phyloP scores from a whole-genome alignment of 345 rosid genomes.

The Physaria fendleri region DNA sequence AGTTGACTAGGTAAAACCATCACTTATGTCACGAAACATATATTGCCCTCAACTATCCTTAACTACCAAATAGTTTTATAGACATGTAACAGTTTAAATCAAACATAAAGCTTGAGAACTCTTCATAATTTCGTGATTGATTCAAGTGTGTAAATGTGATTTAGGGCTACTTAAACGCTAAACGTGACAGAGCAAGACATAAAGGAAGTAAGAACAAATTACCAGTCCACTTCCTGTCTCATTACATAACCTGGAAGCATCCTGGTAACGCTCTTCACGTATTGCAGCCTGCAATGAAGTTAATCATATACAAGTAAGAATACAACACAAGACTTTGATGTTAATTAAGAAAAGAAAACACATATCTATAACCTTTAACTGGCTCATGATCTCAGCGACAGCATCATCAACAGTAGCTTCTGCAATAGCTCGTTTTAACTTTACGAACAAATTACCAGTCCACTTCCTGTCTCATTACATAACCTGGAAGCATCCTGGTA shows the following conservation, averaged over 20 bases:
- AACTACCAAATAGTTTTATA: not conserved
- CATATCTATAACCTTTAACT: conserved; percentile 50
- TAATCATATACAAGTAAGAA: not conserved
- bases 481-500: conserved; percentile 83
- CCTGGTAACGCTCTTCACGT: conserved; percentile 76
- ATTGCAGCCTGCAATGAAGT: conserved; percentile 54
- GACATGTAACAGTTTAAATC: not conserved
- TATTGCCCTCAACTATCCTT: not conserved
- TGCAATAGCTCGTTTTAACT: conserved; percentile 59
- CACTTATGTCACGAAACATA: not conserved
- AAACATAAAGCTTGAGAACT: not conserved
- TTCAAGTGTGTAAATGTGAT: not conserved
- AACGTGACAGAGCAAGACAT: not conserved
- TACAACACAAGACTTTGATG: not conserved
- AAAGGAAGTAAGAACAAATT: conserved; percentile 11
- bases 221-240: conserved; percentile 89
- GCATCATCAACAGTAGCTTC: conserved; percentile 64
- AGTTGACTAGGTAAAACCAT: not conserved
- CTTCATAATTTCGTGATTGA: not conserved
- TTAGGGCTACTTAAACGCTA: not conserved
- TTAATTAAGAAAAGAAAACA: conserved; percentile 3
- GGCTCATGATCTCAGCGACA: conserved; percentile 72
- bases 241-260: conserved; percentile 74
- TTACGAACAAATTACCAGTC: conserved; percentile 78
- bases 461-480: conserved; percentile 70